phyloP scores from a whole-genome alignment of 495 filamentous ascomycete species.

The Tuber borchii region DNA sequence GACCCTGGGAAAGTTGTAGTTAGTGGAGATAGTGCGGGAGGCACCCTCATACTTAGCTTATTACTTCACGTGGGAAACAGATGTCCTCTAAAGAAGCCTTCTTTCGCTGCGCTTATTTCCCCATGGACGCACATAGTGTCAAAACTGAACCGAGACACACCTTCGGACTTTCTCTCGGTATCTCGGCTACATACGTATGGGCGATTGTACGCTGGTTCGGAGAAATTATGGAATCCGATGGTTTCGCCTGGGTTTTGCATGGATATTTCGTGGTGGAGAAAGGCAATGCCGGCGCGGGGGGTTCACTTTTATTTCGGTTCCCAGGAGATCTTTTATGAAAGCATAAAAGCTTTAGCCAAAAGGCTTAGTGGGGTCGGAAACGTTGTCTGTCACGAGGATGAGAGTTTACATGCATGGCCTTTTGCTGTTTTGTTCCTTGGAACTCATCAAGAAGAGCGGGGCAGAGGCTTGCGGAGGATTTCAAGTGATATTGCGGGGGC shows the following conservation, averaged over 20 bases:
- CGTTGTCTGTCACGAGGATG: slow-evolving; percentile 51
- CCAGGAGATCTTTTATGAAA: slow-evolving; percentile 64
- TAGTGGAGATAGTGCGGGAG: slow-evolving; percentile 69
- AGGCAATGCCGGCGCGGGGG: slow-evolving; percentile 54
- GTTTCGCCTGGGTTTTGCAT: slow-evolving; percentile 63
- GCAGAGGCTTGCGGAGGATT: slow-evolving; percentile 54
- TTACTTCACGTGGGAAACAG: slow-evolving; percentile 53
- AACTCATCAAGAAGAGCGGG: slow-evolving; percentile 50
- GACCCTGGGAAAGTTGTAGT: slow-evolving; percentile 57
- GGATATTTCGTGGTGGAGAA: slow-evolving; percentile 57
- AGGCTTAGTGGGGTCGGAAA: slow-evolving; percentile 48
- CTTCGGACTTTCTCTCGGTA: slow-evolving; percentile 46
- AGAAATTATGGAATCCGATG: slow-evolving; percentile 49
- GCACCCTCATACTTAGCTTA: slow-evolving; percentile 59
- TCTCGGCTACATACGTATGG: slow-evolving; percentile 57
- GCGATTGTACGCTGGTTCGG: slow-evolving; percentile 55
- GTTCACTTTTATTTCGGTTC: slow-evolving; percentile 60
- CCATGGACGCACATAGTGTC: slow-evolving; percentile 59
- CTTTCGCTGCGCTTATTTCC: slow-evolving; percentile 53
- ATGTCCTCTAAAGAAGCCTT: slow-evolving; percentile 46
- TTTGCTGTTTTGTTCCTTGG: slow-evolving; percentile 64
- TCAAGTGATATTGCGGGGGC: slow-evolving; percentile 26
- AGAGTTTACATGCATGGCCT: slow-evolving; percentile 72
- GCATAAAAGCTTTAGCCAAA: slow-evolving; percentile 52
- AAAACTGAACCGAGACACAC: slow-evolving; percentile 51